Evolutionary conservation across 177 flowering plant species (phyloP), one percentile per base, ranked within the genome.

Genomic region (Vitis hybrid): DNA sequence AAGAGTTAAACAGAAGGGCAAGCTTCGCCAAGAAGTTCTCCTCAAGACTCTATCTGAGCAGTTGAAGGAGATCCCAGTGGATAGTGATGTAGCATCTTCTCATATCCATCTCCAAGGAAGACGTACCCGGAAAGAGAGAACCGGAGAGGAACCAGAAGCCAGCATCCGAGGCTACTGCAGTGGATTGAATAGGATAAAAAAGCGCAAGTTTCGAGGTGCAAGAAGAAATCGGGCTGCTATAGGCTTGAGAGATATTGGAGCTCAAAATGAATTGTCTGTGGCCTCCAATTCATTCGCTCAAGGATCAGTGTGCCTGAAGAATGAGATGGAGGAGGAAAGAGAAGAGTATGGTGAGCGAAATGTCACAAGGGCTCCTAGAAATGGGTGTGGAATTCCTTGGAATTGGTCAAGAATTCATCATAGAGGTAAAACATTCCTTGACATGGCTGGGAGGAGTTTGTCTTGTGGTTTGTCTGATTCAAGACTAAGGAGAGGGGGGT

Each of bases 401-500:
- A 96, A 96, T 78, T 96, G 99, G 99, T 92, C 98, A 21, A 87
- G 97, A 78, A 91, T 96, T 79, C 99, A 96, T 78, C 78, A 91
- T 61, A 79, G 96, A 68, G 91, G 99, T 30, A 94, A 86, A 75
- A 86, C 95, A 35, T 78, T 91, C 72, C 85, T 96, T 70, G 98
- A 94, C 84, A 86, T 80, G 74, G 98, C 99, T 14, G 99, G 99
- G 51, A 87, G 93, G 81, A 93, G 95, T 75, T 81, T 93, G 11
- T 88, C 99, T 69, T 91, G 99, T 82, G 98, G 99, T 64, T 74
- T 88, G 61, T 82, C 99, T 30, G 98, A 96, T 49, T 69, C 98
- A 56, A 84, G 86, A 72, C 69, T 80, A 67, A 89, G 82, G 75
- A 89, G 77, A 79, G 87, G 79, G 11, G 83, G 83, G 54, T 46